These are phyloP conservation scores for Trichophyton simii DNA, from an alignment of 2,329 filamentous ascomycete genomes.

Conservation along the genomic window DNA sequence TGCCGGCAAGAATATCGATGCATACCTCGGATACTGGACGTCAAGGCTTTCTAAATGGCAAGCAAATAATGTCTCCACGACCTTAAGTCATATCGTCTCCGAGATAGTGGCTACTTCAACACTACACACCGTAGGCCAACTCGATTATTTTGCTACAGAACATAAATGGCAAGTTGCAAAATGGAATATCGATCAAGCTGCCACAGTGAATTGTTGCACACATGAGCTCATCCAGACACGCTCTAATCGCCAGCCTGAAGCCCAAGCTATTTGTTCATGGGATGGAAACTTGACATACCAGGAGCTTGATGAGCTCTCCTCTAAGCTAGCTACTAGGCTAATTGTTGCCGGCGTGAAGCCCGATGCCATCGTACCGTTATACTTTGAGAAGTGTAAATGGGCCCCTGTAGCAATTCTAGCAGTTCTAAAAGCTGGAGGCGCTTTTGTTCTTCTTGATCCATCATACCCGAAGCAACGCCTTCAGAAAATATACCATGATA, in stretches of 20 bases:
- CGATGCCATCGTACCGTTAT: conserved; percentile 9
- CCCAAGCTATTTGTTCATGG: conserved; percentile 15
- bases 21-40: conserved; percentile 1
- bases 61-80: not conserved
- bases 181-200: not conserved
- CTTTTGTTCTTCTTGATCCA: conserved; percentile 11
- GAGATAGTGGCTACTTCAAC: not conserved
- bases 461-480: conserved; percentile 7
- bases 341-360: conserved; percentile 5
- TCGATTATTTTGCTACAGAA: not conserved
- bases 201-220: conserved; percentile 6
- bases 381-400: conserved; percentile 14
- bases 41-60: not conserved
- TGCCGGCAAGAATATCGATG: not conserved
- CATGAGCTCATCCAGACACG: conserved; percentile 15
- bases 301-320: conserved; percentile 16
- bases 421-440: conserved; percentile 13
- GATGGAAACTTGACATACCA: conserved; percentile 14
- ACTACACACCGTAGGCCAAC: not conserved
- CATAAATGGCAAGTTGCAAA: not conserved
- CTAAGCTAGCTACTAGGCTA: conserved; percentile 8
- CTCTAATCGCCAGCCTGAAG: conserved; percentile 10
- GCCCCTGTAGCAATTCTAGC: conserved; percentile 11
- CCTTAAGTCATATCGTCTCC: not conserved
- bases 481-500: conserved; percentile 10